Conservation (phyloP, 139 green algal species). For the Chlorella sp. region DNA sequence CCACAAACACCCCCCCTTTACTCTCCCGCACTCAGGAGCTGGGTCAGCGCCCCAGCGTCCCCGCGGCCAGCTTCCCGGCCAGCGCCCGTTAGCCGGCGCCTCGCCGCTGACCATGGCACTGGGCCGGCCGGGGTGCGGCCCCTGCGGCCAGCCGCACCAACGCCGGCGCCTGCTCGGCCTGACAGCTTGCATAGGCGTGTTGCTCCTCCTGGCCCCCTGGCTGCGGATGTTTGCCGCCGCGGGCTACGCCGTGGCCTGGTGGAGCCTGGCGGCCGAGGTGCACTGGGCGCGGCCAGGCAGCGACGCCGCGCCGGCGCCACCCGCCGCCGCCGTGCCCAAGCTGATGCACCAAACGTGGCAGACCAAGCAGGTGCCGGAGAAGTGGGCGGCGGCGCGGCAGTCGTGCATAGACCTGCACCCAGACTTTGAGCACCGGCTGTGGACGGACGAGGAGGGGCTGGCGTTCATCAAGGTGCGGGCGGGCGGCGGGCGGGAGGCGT, state of each 20-base stretch:
- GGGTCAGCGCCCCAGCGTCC: no score
- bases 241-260: slow-evolving; percentile 42
- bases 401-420: slow-evolving; percentile 61
- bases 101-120: no score
- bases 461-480: slow-evolving; percentile 46
- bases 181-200: not conserved
- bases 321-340: slow-evolving; percentile 40
- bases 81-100: no score
- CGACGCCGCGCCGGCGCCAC: not conserved
- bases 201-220: slow-evolving; percentile 17
- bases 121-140: no score
- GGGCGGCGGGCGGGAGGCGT: no score
- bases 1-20: no score
- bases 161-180: not conserved
- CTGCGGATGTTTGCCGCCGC: slow-evolving; percentile 12
- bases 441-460: slow-evolving; percentile 57
- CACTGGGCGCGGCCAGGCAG: not conserved
- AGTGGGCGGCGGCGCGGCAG: slow-evolving; percentile 55
- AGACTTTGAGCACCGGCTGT: slow-evolving; percentile 61
- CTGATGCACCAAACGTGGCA: slow-evolving; percentile 75
- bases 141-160: not conserved
- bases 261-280: slow-evolving; percentile 18
- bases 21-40: no score
- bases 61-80: no score
- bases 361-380: slow-evolving; percentile 44